Evolutionary conservation across 306 rosid species (phyloP).

Genomic region (Canavalia ensiformis): DNA sequence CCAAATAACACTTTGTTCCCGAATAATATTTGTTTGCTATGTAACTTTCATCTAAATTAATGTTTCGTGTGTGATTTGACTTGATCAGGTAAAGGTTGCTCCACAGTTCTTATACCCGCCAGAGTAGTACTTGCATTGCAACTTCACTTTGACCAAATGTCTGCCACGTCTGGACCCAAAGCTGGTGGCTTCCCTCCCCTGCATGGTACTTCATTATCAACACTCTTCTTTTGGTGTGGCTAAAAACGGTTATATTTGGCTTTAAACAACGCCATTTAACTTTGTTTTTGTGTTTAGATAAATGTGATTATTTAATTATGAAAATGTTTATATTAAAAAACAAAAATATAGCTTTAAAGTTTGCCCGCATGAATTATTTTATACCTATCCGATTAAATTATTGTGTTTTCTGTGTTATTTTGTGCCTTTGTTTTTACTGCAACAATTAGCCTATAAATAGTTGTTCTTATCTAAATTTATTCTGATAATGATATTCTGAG

Average conservation of each 20-base stretch:
- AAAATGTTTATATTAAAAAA: too few relatives aligned
- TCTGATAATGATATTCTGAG: background rate
- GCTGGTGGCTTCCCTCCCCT: constrained; percentile 36
- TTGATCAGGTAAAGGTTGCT: constrained; percentile 52
- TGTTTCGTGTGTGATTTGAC: constrained; percentile 33
- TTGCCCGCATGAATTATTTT: background rate
- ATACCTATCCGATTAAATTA: background rate
- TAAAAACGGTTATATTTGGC: background rate
- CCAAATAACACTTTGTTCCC: background rate
- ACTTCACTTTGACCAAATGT: constrained; percentile 77
- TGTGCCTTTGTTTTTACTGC: background rate
- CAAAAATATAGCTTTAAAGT: too few relatives aligned
- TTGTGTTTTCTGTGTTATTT: background rate
- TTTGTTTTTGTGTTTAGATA: background rate
- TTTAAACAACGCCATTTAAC: background rate
- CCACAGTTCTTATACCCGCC: constrained; percentile 86
- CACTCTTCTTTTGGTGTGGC: background rate
- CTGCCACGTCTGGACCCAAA: constrained; percentile 55
- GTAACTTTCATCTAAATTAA: background rate
- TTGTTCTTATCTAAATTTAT: constrained; percentile 8
- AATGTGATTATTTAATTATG: background rate
- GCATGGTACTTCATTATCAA: constrained; percentile 54
- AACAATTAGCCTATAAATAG: background rate
- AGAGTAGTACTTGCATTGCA: constrained; percentile 87
- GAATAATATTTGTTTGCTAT: background rate